Base-by-base conservation (phyloP, 116 monocot genomes). In the Zostera marina region DNA sequence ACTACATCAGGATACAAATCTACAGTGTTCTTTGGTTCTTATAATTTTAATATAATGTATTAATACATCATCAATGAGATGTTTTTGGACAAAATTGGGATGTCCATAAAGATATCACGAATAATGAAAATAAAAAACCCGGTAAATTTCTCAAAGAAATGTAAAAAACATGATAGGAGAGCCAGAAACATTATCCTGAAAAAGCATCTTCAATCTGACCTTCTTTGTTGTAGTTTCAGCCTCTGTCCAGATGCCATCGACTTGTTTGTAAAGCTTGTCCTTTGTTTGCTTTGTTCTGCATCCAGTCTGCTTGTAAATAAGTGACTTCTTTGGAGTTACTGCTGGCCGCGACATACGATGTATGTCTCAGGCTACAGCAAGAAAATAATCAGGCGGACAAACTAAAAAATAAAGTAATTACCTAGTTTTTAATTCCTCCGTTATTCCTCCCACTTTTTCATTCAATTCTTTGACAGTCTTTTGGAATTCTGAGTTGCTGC, bases 231-330 rank as follows among this genome's bases (percentile, higher is more conserved):
- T 76, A 22, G 69, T 75, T 76, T 96, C 94, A 64, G 89, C 94
- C 69, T 88, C 94, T 45, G 67, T 64, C 89, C 77, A 85, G 60
- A 77, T 73, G 60, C 67, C 81, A 75, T 93, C 93, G 3, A 81
- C 77, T 13, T 71, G 84, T 70, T 79, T 88, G 65, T 75, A 82
- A 20, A 96, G 42, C 49, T 79, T 80, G 58, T 88, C 82, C 48
- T 82, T 68, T n/a, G 94, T 88, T 67, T 80, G 77, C 72, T 82
- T 88, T 44, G 85, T 89, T 77, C 89, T 96, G 85, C 75, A 82
- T 69, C 72, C 63, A 65, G 11, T 56, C 62, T 63, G 22, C 62
- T 24, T 56, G 42, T 53, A 23, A 63, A 65, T 69, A 43, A 76
- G 63, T 13, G 51, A 3, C 61, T 53, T 61, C 63, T 53, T 63